A percentile compares a stretch with the other conserved stretches of the same genome.
These are phyloP conservation scores for Mycena metata DNA, from an alignment of 768 basidiomycete species.

Conservation along the genomic window DNA sequence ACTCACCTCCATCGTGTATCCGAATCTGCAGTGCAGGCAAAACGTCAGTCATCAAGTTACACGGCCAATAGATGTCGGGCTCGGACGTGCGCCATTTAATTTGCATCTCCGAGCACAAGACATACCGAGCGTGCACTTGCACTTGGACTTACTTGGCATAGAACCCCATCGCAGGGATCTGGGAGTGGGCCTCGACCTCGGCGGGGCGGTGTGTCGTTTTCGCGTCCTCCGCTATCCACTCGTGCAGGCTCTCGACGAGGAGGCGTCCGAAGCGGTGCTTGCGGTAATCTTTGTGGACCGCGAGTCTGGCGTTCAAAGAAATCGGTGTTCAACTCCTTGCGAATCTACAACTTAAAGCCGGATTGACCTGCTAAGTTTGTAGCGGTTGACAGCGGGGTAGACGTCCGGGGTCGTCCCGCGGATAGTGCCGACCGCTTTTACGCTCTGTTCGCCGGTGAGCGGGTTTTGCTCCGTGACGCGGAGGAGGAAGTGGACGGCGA, in stretches of 20 bases:
- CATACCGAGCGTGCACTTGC: not conserved
- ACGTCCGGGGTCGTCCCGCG: constrained; percentile 55
- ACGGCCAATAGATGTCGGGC: no score
- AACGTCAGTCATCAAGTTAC: constrained; percentile 20
- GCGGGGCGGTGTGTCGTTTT: constrained; percentile 45
- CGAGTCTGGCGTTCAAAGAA: constrained; percentile 57
- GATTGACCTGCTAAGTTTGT: constrained; percentile 70
- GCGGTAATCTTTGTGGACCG: constrained; percentile 76
- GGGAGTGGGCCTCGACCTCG: constrained; percentile 75
- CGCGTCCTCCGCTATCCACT: constrained; percentile 67
- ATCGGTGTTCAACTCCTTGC: no score
- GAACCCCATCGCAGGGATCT: constrained; percentile 78
- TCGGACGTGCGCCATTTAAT: constrained; percentile 1
- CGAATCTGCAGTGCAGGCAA: constrained; percentile 69
- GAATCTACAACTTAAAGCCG: no score
- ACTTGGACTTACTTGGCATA: constrained; percentile 74
- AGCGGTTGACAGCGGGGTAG: constrained; percentile 55
- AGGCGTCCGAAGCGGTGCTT: constrained; percentile 72
- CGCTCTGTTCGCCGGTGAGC: constrained; percentile 54
- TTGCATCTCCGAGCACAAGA: constrained; percentile 11
- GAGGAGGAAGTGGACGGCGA: constrained; percentile 79
- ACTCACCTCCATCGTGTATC: constrained; percentile 73
- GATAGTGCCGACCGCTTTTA: constrained; percentile 79
- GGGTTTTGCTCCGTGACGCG: constrained; percentile 57
- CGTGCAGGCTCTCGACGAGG: constrained; percentile 74